Conservation (phyloP, 805 yeast genomes). For the Cyberlindnera lachancei region DNA sequence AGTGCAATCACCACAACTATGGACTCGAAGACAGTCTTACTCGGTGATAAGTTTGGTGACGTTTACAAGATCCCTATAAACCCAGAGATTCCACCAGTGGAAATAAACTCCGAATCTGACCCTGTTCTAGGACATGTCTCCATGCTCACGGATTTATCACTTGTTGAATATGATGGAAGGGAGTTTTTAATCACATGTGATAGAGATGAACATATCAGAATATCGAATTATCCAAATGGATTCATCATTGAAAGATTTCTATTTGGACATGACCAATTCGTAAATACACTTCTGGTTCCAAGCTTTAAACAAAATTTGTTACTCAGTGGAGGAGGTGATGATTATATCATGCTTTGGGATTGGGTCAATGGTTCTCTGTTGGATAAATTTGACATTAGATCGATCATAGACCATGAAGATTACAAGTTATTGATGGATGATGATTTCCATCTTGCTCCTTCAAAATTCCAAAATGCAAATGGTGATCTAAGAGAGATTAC, state of each 20-base stretch:
- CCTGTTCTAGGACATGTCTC: slow-evolving; percentile 96
- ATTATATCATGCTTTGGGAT: slow-evolving; percentile 64
- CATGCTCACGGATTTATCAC: slow-evolving; percentile 75
- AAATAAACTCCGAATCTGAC: slow-evolving; percentile 35
- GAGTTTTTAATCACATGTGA: slow-evolving; percentile 69
- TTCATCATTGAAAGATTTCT: slow-evolving; percentile 75
- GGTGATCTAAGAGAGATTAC: slow-evolving; percentile 38
- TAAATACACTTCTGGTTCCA: slow-evolving; percentile 58
- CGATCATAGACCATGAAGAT: too few species aligned
- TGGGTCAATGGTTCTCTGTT: slow-evolving; percentile 51
- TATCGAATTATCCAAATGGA: slow-evolving; percentile 72
- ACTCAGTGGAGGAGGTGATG: slow-evolving; percentile 91
- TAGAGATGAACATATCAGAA: slow-evolving; percentile 91
- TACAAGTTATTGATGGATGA: slow-evolving; percentile 32
- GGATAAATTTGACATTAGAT: slow-evolving; percentile 41
- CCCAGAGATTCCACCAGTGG: slow-evolving; percentile 26
- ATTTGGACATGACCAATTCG: slow-evolving; percentile 81
- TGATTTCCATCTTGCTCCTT: slow-evolving; percentile 57
- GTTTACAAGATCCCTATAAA: slow-evolving; percentile 57
- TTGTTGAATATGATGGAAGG: slow-evolving; percentile 36
- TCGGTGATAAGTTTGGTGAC: slow-evolving; percentile 97
- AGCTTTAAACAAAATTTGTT: slow-evolving; percentile 42
- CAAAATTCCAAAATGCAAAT: slow-evolving; percentile 49
- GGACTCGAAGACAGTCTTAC: slow-evolving; percentile 48
- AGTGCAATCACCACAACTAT: slow-evolving; percentile 68